Percentiles rank a stretch among this genome's conserved stretches.
Conservation (phyloP, 345 rosid genomes). For the Excoecaria agallocha region DNA sequence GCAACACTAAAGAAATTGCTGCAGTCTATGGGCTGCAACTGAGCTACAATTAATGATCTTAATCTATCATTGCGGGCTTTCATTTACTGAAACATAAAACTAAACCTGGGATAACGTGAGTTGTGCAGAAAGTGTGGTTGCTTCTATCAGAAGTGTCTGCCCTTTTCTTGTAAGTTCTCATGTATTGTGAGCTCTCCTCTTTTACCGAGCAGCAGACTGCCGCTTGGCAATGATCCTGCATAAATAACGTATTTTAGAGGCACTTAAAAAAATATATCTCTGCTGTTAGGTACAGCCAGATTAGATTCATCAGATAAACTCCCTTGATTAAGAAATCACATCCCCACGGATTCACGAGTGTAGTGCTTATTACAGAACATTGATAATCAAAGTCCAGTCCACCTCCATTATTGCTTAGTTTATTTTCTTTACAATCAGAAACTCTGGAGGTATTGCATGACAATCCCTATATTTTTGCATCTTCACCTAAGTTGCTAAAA, state of each 20-base stretch:
- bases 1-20: background rate
- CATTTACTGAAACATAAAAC: background rate
- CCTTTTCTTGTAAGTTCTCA: slow-evolving; percentile 79
- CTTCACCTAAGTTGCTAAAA: background rate
- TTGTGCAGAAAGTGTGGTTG: slow-evolving; percentile 79
- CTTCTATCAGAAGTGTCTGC: slow-evolving; percentile 78
- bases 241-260: background rate
- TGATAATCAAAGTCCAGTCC: background rate
- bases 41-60: no score
- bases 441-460: background rate
- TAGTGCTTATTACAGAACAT: background rate
- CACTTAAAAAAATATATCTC: background rate
- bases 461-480: background rate
- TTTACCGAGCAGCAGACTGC: slow-evolving; percentile 87
- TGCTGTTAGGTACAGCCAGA: background rate
- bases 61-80: background rate
- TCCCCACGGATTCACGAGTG: background rate
- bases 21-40: no score
- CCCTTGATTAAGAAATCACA: background rate
- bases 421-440: background rate
- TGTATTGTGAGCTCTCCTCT: slow-evolving; percentile 69
- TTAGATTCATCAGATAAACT: background rate
- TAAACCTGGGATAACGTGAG: slow-evolving; percentile 70
- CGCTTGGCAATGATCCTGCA: slow-evolving; percentile 85
- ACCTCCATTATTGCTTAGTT: no score